Evolutionary conservation across 257 asterid species (phyloP).

Genomic region (Cynanchum wilfordii): DNA sequence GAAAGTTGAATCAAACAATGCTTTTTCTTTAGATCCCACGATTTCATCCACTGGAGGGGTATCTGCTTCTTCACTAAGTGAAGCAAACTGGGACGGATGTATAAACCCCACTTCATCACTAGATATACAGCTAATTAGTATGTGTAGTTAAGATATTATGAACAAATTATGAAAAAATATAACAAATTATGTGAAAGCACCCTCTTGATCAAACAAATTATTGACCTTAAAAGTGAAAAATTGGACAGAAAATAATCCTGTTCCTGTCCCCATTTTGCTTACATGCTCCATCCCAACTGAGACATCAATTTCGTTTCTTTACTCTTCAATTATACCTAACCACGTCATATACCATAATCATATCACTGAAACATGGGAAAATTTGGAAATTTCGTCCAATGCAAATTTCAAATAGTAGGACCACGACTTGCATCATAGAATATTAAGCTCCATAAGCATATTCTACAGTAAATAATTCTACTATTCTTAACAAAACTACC

Average conservation of each 20-base stretch:
- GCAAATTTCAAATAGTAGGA: background rate
- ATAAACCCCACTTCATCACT: conserved; percentile 92
- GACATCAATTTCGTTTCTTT: background rate
- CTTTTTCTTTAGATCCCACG: conserved; percentile 14
- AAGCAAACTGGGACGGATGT: conserved; percentile 74
- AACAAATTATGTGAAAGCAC: background rate
- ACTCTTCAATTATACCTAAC: background rate
- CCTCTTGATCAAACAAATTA: background rate
- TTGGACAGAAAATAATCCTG: background rate
- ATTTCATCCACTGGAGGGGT: conserved; percentile 20
- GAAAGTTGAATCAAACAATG: conserved; percentile 34
- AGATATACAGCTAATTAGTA: conserved; percentile 16
- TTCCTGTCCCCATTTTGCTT: background rate
- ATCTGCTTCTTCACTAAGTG: conserved; percentile 39
- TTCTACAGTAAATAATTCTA: background rate
- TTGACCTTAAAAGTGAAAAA: background rate
- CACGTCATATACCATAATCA: background rate
- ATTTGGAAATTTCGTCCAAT: background rate
- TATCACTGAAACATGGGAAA: background rate
- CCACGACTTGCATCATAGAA: background rate
- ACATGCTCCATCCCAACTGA: background rate
- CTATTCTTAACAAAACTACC: background rate
- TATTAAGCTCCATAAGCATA: background rate
- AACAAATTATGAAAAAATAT: background rate
- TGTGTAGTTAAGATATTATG: too few relatives aligned